Evolutionary conservation across 1,284 basidiomycete genomes (phyloP).

Genomic region (Sanguinoderma infundibulare): DNA sequence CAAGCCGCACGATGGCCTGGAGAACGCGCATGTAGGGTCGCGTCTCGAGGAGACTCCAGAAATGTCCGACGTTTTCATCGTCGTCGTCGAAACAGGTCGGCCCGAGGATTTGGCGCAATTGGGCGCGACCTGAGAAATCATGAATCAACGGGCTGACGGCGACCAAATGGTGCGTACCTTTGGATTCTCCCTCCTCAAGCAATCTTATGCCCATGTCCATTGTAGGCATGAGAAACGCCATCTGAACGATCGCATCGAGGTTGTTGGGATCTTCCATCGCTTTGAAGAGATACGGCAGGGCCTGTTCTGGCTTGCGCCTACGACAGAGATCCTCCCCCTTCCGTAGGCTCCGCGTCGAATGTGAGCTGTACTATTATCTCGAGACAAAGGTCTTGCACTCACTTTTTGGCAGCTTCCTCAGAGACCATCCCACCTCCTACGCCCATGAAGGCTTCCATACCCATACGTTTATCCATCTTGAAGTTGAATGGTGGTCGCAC

Average conservation of each 20-base stretch:
- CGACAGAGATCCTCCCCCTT: conserved; percentile 34
- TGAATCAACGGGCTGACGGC: not conserved
- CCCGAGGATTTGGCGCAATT: conserved; percentile 36
- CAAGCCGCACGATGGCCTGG: conserved; percentile 40
- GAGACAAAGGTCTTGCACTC: not conserved
- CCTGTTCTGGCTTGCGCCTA: conserved; percentile 30
- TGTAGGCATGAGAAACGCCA: conserved; percentile 33
- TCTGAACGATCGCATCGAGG: conserved; percentile 33
- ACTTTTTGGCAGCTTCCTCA: conserved; percentile 32
- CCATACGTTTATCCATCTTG: conserved; percentile 29
- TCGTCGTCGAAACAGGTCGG: conserved; percentile 44
- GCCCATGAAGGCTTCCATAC: conserved; percentile 26
- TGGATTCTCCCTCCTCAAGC: conserved; percentile 26
- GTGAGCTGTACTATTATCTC: not conserved
- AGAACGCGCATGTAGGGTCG: conserved; percentile 50
- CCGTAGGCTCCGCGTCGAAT: conserved; percentile 24
- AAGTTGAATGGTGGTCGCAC: not conserved
- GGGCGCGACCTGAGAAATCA: conserved; percentile 32
- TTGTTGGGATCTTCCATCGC: conserved; percentile 37
- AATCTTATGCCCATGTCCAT: conserved; percentile 23
- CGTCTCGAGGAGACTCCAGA: conserved; percentile 44
- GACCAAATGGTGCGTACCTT: conserved; percentile 12
- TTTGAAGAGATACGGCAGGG: conserved; percentile 32
- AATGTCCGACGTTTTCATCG: conserved; percentile 38
- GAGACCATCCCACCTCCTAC: conserved; percentile 33